phyloP scores from a whole-genome alignment of 495 filamentous ascomycete genomes.

The Opeltia flavorubescens region DNA sequence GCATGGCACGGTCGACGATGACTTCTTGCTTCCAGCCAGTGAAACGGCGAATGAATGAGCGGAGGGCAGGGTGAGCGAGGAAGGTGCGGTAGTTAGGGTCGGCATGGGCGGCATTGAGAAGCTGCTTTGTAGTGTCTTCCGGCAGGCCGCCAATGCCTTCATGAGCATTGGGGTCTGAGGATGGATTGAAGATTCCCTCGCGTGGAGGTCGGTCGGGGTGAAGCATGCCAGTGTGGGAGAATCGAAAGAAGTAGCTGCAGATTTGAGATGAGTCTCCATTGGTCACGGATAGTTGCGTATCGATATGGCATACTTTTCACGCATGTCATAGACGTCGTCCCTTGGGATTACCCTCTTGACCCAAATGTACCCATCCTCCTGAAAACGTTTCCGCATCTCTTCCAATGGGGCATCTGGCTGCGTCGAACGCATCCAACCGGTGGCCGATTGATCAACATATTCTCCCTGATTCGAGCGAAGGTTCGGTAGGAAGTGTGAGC shows the following conservation, averaged over 20 bases:
- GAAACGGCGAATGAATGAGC: conserved; percentile 36
- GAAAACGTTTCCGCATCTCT: conserved; percentile 36
- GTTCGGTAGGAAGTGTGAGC: background rate
- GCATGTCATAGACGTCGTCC: conserved; percentile 37
- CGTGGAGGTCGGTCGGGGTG: conserved; percentile 27
- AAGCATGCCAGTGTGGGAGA: conserved; percentile 42
- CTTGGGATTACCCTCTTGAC: conserved; percentile 45
- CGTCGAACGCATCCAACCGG: conserved; percentile 3
- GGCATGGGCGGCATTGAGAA: conserved; percentile 16
- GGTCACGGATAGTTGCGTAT: background rate
- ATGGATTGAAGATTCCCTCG: conserved; percentile 37
- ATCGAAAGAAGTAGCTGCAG: conserved; percentile 37
- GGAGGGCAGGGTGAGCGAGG: conserved; percentile 37
- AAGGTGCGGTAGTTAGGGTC: conserved; percentile 20
- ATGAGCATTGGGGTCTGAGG: conserved; percentile 31
- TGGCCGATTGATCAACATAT: background rate
- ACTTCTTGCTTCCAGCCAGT: conserved; percentile 41
- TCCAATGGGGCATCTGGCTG: conserved; percentile 7
- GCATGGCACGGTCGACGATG: conserved; percentile 31
- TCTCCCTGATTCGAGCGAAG: conserved; percentile 1
- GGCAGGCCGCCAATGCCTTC: conserved; percentile 40
- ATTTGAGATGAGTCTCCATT: background rate
- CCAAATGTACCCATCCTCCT: conserved; percentile 44
- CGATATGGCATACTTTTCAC: conserved; percentile 19
- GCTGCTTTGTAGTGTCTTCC: conserved; percentile 3